phyloP scores from a whole-genome alignment of 768 basidiomycete species.

The Macrolepiota albuminosa region DNA sequence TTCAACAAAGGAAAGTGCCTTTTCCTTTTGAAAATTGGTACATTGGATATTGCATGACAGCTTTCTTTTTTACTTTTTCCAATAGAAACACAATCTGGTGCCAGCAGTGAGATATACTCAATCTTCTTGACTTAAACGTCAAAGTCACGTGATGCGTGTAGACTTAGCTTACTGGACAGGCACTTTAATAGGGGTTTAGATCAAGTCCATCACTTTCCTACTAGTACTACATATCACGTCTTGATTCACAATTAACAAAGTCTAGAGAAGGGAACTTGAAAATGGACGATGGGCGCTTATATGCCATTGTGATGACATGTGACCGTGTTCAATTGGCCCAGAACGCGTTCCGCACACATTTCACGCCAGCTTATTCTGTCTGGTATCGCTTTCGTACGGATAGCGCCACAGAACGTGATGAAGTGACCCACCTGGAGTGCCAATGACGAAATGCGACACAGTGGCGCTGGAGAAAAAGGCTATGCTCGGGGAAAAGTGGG shows the following conservation, averaged over 20 bases:
- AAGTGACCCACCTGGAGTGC: background rate
- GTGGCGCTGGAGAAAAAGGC: background rate
- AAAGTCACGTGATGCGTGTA: background rate
- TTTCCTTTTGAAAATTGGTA: too few relatives aligned
- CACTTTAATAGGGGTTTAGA: background rate
- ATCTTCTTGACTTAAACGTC: background rate
- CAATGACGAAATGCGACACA: background rate
- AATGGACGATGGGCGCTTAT: too few relatives aligned
- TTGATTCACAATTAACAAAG: background rate
- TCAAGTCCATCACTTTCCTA: background rate
- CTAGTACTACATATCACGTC: background rate
- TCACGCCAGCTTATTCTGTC: background rate
- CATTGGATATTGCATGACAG: too few relatives aligned
- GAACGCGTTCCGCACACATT: background rate
- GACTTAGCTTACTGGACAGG: background rate
- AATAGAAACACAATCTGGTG: too few relatives aligned
- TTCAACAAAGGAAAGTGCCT: too few relatives aligned
- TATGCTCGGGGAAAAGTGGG: background rate
- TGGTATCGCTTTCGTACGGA: background rate
- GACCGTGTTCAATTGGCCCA: background rate
- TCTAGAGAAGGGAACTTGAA: background rate
- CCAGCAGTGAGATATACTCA: too few relatives aligned
- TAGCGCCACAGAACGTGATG: background rate
- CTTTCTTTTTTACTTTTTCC: too few relatives aligned
- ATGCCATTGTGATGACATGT: too few relatives aligned